These are phyloP conservation scores for Blastobotrys persicus DNA, from an alignment of 1,139 yeast species.

Conservation along the genomic window DNA sequence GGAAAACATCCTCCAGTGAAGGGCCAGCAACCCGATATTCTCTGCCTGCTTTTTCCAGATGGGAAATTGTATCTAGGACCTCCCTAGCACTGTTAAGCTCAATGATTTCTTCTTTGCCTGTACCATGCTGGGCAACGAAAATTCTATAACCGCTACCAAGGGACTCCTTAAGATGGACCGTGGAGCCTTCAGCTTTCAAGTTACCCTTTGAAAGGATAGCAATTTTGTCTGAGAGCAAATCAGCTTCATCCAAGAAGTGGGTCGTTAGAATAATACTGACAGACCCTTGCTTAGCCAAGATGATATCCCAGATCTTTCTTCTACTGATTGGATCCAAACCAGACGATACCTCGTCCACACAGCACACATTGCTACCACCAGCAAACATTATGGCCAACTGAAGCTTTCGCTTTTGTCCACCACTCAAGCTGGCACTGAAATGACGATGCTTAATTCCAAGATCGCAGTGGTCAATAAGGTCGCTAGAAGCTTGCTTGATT, in stretches of 20 bases:
- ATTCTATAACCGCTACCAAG: constrained; percentile 38
- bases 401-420: constrained; percentile 90
- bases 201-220: constrained; percentile 37
- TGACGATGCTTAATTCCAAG: constrained; percentile 28
- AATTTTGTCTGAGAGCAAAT: constrained; percentile 37
- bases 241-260: constrained; percentile 42
- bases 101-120: constrained; percentile 29
- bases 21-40: constrained; percentile 36
- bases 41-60: constrained; percentile 25
- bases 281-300: constrained; percentile 34
- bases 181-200: constrained; percentile 35
- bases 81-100: constrained; percentile 24
- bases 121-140: constrained; percentile 27
- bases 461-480: constrained; percentile 35
- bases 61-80: constrained; percentile 25
- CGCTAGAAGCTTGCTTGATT: constrained; percentile 19
- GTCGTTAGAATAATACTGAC: constrained; percentile 38
- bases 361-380: constrained; percentile 39
- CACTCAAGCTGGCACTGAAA: constrained; percentile 51
- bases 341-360: constrained; percentile 41
- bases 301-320: constrained; percentile 40
- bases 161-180: constrained; percentile 35
- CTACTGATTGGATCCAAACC: constrained; percentile 41
- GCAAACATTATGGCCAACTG: constrained; percentile 60
- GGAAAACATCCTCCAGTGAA: constrained; percentile 38